These are phyloP conservation scores for Westerdykella sp. DNA, from an alignment of 2,329 filamentous ascomycete species.

Conservation along the genomic window DNA sequence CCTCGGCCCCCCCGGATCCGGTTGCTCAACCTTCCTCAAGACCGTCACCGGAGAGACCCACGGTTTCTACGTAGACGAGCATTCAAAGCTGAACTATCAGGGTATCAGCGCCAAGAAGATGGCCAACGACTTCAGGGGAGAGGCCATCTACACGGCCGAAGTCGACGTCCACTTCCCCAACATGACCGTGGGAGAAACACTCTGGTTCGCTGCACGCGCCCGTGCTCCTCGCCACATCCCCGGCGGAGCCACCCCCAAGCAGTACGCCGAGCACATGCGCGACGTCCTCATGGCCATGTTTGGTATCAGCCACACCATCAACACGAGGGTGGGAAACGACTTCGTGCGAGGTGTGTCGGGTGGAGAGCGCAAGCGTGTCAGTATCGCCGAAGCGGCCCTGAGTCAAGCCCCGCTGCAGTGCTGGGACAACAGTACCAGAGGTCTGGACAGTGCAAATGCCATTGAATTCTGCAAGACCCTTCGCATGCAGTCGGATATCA, in stretches of 20 bases:
- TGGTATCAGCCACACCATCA: conserved; percentile 65
- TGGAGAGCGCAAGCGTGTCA: conserved; percentile 74
- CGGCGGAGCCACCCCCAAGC: conserved; percentile 48
- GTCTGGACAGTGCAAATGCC: conserved; percentile 68
- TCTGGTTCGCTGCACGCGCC: conserved; percentile 69
- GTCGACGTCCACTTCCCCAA: conserved; percentile 76
- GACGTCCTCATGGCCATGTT: conserved; percentile 72
- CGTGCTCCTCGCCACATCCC: conserved; percentile 59
- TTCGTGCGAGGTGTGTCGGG: conserved; percentile 68
- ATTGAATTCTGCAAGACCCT: conserved; percentile 69
- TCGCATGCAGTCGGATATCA: conserved; percentile 61
- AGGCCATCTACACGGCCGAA: conserved; percentile 82
- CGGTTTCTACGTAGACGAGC: conserved; percentile 65
- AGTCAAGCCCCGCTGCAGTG: conserved; percentile 58
- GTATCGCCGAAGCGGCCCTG: conserved; percentile 70
- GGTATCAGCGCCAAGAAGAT: conserved; percentile 66
- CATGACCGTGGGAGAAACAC: conserved; percentile 70
- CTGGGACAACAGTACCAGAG: conserved; percentile 74
- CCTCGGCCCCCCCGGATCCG: conserved; percentile 60
- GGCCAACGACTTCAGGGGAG: conserved; percentile 70
- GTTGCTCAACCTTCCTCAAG: conserved; percentile 80
- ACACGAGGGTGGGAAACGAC: conserved; percentile 69
- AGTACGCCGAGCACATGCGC: conserved; percentile 57
- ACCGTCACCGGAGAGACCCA: conserved; percentile 77
- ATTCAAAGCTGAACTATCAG: conserved; percentile 76